Conservation (phyloP, 2,329 filamentous ascomycete genomes). For the Diaporthe vexans region DNA sequence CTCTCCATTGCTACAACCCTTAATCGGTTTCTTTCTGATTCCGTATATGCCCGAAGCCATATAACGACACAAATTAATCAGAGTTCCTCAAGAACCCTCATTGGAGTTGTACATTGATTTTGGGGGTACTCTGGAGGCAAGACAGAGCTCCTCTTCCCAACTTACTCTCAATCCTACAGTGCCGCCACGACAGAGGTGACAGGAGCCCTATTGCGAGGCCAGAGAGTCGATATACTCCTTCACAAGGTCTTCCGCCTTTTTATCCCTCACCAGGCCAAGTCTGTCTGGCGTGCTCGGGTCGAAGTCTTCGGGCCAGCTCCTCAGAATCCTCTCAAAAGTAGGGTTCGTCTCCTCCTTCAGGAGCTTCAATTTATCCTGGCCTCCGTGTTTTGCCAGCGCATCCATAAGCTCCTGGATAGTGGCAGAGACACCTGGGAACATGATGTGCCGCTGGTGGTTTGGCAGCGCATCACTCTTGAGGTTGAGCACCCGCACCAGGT, state of each 20-base stretch:
- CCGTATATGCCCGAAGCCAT: too few relatives aligned
- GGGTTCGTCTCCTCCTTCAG: slow-evolving; percentile 69
- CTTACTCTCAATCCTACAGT: background rate
- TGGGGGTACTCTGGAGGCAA: too few relatives aligned
- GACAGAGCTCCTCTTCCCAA: background rate
- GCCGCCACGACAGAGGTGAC: background rate
- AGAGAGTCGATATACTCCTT: slow-evolving; percentile 64
- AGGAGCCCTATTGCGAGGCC: background rate
- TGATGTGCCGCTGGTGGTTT: slow-evolving; percentile 64
- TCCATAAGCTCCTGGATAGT: slow-evolving; percentile 73
- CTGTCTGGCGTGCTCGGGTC: slow-evolving; percentile 64
- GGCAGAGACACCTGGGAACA: slow-evolving; percentile 70
- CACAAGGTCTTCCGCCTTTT: slow-evolving; percentile 67
- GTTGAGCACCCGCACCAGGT: slow-evolving; percentile 62
- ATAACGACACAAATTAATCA: background rate
- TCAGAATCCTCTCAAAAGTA: slow-evolving; percentile 68
- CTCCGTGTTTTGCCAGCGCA: slow-evolving; percentile 68
- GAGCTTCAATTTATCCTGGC: slow-evolving; percentile 65
- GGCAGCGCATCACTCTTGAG: slow-evolving; percentile 58
- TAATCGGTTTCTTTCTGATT: too few relatives aligned
- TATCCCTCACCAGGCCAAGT: slow-evolving; percentile 66
- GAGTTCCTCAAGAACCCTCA: background rate
- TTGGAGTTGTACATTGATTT: too few relatives aligned
- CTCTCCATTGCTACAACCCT: too few relatives aligned
- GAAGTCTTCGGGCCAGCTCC: slow-evolving; percentile 72